These are phyloP conservation scores for Lyophyllum decastes DNA, from an alignment of 768 basidiomycete species.

Conservation along the genomic window DNA sequence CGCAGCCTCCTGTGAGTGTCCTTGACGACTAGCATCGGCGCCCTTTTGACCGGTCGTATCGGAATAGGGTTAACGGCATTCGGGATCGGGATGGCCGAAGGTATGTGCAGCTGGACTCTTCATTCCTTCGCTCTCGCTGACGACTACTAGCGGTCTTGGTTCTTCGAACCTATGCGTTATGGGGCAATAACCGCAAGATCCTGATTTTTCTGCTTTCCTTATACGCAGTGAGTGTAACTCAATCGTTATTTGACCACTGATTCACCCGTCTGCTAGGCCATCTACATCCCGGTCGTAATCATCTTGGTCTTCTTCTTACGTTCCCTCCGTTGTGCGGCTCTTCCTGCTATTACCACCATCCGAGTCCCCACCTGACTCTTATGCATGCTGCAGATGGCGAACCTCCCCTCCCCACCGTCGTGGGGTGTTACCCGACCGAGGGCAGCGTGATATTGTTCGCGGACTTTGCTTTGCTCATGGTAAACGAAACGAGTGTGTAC, in stretches of 20 bases:
- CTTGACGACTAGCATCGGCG: neutral
- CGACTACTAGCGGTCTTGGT: conserved; percentile 15
- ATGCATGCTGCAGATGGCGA: neutral
- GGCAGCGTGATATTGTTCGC: conserved; percentile 4
- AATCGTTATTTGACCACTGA: neutral
- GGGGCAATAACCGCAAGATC: conserved; percentile 11
- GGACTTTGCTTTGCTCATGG: conserved; percentile 4
- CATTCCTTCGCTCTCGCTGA: neutral
- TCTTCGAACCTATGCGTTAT: conserved; percentile 20
- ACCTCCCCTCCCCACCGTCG: conserved; percentile 8
- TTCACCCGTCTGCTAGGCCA: neutral
- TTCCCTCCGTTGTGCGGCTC: conserved; percentile 8
- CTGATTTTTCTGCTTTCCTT: conserved; percentile 5
- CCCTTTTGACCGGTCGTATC: neutral
- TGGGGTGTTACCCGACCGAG: conserved; percentile 13
- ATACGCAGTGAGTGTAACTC: conserved; percentile 3
- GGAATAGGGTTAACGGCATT: conserved; percentile 2
- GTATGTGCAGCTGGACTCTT: neutral
- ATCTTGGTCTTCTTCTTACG: conserved; percentile 6
- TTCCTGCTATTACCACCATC: neutral
- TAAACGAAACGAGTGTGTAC: neutral
- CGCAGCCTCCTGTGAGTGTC: conserved; percentile 1
- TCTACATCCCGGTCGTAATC: conserved; percentile 1
- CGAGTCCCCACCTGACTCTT: neutral
- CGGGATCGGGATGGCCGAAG: conserved; percentile 14